Evolutionary conservation across 2,329 filamentous ascomycete genomes (phyloP), one percentile per base, ranked within the genome.

Genomic region (Lecanoromycetidae sp.): DNA sequence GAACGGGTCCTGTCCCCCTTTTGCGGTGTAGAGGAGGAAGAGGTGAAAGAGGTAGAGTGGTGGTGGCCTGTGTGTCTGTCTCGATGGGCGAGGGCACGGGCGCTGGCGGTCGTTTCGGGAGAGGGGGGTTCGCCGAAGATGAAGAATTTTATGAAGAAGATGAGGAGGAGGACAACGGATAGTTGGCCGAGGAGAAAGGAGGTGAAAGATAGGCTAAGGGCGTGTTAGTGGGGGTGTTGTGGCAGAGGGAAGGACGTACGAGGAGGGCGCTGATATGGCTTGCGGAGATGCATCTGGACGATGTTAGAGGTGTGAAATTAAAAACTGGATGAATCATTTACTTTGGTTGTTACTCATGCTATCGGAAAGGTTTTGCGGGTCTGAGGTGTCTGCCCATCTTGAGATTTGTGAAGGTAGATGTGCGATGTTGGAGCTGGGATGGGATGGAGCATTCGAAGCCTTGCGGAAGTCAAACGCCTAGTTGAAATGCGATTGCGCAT

Each of bases 101-200:
- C 70, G 6, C 85, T 74, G 10, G 87, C 85, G 17, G 83, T 85
- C 46, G 82, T 79, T 54, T 94, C 87, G 52, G 87, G 75, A 1
- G 84, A 87, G 1, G 87, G 87, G 4, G 87, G 80, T 61, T 96
- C 91, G 57, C 91, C 91, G 61, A 98, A 96, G 61, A 98, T 96
- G 76, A 98, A 98, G 77, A 95, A 98, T 63, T 94, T 94, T 66
- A 98, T 96, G 67, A 98, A 96, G 56, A 84, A 86, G 54, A 87
- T 88, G 52, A 98, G 79, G 32, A 98, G 74, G 20, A 96, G 70
- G 12, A 94, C 85, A 37, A 98, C 84, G 2, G 87, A 94, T 43
- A 98, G 74, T 65, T 98, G 91, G 41, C 91, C 91, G 26, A 96
- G 74, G 40, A 98, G 79, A 57, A 98, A 82, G 23, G 91, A 87